phyloP scores from a whole-genome alignment of 768 basidiomycete species.

The Agrocybe praecox region DNA sequence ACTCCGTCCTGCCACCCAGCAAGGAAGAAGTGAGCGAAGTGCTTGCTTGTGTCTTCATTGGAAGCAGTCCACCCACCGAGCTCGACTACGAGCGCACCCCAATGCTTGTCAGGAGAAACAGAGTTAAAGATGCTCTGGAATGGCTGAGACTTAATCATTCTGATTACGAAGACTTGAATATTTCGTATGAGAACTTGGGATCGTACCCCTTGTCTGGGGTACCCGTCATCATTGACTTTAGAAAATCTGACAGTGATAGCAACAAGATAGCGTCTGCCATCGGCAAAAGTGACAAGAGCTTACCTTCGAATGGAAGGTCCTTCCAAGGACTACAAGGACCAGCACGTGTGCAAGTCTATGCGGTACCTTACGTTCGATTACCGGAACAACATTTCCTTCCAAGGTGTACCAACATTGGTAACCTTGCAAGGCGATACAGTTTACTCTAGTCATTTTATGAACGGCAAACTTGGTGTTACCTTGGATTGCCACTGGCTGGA shows the following conservation, averaged over 20 bases:
- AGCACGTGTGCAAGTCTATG: too few relatives aligned
- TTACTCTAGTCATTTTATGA: too few relatives aligned
- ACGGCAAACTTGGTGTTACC: too few relatives aligned
- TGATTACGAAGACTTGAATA: conserved; percentile 3
- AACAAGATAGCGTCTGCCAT: background rate
- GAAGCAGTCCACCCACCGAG: conserved; percentile 5
- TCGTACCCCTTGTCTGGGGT: background rate
- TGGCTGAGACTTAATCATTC: conserved; percentile 3
- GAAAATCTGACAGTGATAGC: background rate
- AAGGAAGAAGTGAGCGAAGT: conserved; percentile 28
- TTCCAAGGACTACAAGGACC: too few relatives aligned
- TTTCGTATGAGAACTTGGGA: background rate
- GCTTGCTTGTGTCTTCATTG: conserved; percentile 12
- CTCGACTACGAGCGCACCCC: conserved; percentile 19
- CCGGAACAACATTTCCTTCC: too few relatives aligned
- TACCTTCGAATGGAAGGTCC: too few relatives aligned
- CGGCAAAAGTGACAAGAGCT: too few relatives aligned
- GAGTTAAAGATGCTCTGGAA: background rate
- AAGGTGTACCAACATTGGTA: too few relatives aligned
- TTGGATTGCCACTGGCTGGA: too few relatives aligned
- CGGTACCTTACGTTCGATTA: too few relatives aligned
- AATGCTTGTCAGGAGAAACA: conserved; percentile 17
- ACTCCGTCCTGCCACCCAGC: conserved; percentile 31
- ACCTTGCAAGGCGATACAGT: too few relatives aligned
- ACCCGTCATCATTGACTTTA: background rate